A percentile compares a stretch with the other conserved stretches of the same genome.
phyloP scores from a whole-genome alignment of 495 filamentous ascomycete species.

The Aspergillus asperescens region DNA sequence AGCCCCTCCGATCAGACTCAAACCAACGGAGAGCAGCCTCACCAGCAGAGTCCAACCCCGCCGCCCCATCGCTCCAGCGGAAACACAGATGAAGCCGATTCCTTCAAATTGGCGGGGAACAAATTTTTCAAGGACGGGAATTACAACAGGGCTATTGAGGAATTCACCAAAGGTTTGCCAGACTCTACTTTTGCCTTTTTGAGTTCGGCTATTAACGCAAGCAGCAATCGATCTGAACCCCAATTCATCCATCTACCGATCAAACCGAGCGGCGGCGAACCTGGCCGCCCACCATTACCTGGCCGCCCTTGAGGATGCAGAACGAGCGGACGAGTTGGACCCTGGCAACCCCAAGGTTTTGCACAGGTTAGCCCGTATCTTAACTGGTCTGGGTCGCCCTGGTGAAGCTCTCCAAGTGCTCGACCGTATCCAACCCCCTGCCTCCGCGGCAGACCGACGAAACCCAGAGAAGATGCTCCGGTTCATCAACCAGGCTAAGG shows the following conservation, averaged over 20 bases:
- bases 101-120: constrained; percentile 87
- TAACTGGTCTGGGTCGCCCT: constrained; percentile 78
- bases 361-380: constrained; percentile 80
- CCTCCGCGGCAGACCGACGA: constrained; percentile 74
- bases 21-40: constrained; percentile 39
- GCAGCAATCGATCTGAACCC: constrained; percentile 69
- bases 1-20: constrained; percentile 42
- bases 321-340: constrained; percentile 72
- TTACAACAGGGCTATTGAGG: constrained; percentile 76
- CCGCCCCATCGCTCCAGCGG: constrained; percentile 70
- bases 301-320: constrained; percentile 80
- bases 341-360: constrained; percentile 79
- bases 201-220: not conserved
- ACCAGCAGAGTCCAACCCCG: constrained; percentile 60
- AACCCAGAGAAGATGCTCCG: constrained; percentile 76
- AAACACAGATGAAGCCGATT: constrained; percentile 67
- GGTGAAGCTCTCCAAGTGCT: constrained; percentile 83
- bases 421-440: constrained; percentile 53
- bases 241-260: constrained; percentile 78
- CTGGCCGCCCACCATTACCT: constrained; percentile 74
- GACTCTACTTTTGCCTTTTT: not conserved
- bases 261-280: constrained; percentile 90
- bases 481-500: constrained; percentile 75
- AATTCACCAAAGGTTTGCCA: constrained; percentile 84
- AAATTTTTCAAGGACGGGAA: constrained; percentile 92